Conservation (phyloP, 805 yeast genomes). For the Blastobotrys attinorum region DNA sequence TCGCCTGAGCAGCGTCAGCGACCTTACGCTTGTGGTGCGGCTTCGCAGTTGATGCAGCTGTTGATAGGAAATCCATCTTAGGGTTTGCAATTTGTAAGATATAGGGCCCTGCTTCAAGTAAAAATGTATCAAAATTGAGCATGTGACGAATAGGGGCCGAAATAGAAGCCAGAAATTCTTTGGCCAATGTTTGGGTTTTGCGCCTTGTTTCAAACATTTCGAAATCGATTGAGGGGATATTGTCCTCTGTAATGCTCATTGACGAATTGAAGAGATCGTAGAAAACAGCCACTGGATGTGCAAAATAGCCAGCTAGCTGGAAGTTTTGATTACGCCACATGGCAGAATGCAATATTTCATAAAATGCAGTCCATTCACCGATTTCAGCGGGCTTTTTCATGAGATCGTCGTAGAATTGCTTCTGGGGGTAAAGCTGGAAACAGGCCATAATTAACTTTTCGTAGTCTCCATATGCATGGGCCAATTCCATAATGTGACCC, state of each 20-base stretch:
- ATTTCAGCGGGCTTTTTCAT: conserved; percentile 50
- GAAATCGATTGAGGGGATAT: conserved; percentile 8
- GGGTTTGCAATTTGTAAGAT: conserved; percentile 22
- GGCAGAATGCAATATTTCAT: conserved; percentile 45
- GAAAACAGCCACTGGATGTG: conserved; percentile 52
- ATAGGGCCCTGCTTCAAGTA: conserved; percentile 29
- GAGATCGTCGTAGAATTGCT: conserved; percentile 57
- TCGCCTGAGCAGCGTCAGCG: conserved; percentile 15
- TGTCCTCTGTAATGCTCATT: conserved; percentile 29
- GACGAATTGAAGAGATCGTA: conserved; percentile 59
- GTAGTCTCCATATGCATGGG: conserved; percentile 41
- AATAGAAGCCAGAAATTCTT: conserved; percentile 19
- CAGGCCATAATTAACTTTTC: conserved; percentile 64
- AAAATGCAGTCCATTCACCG: conserved; percentile 70
- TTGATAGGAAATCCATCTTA: conserved; percentile 10
- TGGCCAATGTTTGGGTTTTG: conserved; percentile 26
- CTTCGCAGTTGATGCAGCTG: conserved; percentile 12
- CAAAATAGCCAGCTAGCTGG: conserved; percentile 45
- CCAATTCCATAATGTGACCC: conserved; percentile 36
- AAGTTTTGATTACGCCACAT: conserved; percentile 37
- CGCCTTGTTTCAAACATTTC: conserved; percentile 23
- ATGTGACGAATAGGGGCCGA: conserved; percentile 11
- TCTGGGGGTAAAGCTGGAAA: conserved; percentile 55
- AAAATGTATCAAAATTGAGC: conserved; percentile 9
- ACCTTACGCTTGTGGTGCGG: conserved; percentile 6